Percentiles rank a stretch among this genome's conserved stretches.
phyloP scores from a whole-genome alignment of 805 yeast species.

The Barnettozyma sp. region DNA sequence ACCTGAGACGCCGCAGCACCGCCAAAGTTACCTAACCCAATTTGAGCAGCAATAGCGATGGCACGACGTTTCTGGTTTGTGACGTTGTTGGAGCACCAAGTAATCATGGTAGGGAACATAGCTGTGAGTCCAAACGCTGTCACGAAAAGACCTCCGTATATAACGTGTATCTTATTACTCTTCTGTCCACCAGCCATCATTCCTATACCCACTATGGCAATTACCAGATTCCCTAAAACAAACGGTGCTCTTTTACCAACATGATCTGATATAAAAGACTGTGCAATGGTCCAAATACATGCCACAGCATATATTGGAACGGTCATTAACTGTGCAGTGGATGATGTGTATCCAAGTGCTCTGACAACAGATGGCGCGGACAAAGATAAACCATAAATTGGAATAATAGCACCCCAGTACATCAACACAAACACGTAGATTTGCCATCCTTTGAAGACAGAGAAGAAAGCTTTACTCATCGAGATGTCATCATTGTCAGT shows the following conservation, averaged over 20 bases:
- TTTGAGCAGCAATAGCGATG: constrained; percentile 34
- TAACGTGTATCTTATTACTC: constrained; percentile 14
- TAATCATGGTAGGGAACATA: constrained; percentile 29
- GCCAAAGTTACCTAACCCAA: constrained; percentile 34
- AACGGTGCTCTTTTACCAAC: constrained; percentile 29
- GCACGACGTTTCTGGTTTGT: constrained; percentile 33
- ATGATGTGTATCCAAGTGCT: constrained; percentile 32
- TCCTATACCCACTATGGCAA: constrained; percentile 30
- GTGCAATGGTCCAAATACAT: constrained; percentile 24
- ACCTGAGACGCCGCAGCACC: constrained; percentile 33
- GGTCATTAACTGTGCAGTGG: constrained; percentile 36
- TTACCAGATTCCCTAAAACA: constrained; percentile 19
- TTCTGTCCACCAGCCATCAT: constrained; percentile 27
- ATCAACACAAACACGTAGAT: constrained; percentile 25
- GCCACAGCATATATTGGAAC: constrained; percentile 36
- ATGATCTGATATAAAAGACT: constrained; percentile 25
- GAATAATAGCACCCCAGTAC: constrained; percentile 28
- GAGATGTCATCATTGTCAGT: constrained; percentile 14
- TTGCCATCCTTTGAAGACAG: constrained; percentile 27
- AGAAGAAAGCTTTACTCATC: constrained; percentile 14
- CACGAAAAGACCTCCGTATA: constrained; percentile 29
- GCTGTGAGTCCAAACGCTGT: constrained; percentile 29
- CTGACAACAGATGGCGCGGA: constrained; percentile 38
- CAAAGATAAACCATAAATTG: constrained; percentile 32
- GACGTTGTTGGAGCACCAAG: constrained; percentile 34